A percentile compares a stretch with the other conserved stretches of the same genome.
phyloP scores from a whole-genome alignment of 2,329 filamentous ascomycete species.

The Cladosporium phlei region DNA sequence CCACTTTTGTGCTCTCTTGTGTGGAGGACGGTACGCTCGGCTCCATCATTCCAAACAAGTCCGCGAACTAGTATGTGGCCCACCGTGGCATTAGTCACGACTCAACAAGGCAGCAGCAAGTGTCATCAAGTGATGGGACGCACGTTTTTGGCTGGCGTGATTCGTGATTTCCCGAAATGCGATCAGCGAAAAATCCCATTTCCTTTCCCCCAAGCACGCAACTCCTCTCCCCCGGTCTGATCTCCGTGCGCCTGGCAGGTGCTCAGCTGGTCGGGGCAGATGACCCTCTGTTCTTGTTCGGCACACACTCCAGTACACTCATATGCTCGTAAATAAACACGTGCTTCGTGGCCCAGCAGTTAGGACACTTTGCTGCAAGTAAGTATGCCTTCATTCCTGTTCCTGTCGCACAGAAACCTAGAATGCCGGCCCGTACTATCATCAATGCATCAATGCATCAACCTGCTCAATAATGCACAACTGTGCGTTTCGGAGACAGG shows the following conservation, averaged over 20 bases:
- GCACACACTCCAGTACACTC: neutral
- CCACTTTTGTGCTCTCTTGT: too few species aligned
- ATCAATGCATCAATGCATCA: too few species aligned
- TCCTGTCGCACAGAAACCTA: constrained; percentile 9
- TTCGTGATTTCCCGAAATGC: too few species aligned
- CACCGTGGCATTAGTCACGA: too few species aligned
- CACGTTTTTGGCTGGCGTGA: constrained; percentile 6
- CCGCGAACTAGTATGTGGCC: too few species aligned
- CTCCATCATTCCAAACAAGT: too few species aligned
- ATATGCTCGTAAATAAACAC: neutral
- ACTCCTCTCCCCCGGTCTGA: too few species aligned
- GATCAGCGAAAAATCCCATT: constrained; percentile 4
- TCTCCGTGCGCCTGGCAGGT: neutral
- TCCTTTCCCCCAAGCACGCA: constrained; percentile 5
- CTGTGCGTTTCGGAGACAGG: neutral
- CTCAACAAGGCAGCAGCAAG: too few species aligned
- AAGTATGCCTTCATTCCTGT: constrained; percentile 12
- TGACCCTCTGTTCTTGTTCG: constrained; percentile 9
- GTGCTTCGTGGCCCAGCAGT: constrained; percentile 1
- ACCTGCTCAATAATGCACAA: constrained; percentile 3
- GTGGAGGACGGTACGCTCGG: constrained; percentile 12
- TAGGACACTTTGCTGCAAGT: constrained; percentile 4
- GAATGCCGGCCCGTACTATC: too few species aligned
- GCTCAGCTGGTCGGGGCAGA: constrained; percentile 8
- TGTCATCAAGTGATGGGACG: neutral